Conservation (phyloP, 371 early-diverging fungal species). For the Mucor mucedo region DNA sequence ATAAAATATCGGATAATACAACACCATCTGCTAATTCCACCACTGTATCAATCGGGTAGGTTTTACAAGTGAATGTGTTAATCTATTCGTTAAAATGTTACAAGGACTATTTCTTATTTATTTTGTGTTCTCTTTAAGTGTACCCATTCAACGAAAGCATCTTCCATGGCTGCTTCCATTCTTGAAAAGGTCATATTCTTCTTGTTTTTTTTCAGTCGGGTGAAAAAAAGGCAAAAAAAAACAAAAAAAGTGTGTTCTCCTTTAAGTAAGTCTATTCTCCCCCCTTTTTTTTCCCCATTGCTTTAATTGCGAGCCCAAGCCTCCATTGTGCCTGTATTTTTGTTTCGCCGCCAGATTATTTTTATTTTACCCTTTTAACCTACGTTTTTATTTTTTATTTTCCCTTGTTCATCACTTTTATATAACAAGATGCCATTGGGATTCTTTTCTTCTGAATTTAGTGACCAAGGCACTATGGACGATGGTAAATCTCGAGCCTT, state of each 20-base stretch:
- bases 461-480: conserved; percentile 55
- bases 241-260: background rate
- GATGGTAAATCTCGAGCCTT: conserved; percentile 38
- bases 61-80: conserved; percentile 73
- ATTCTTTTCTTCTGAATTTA: conserved; percentile 47
- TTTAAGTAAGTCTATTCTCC: conserved; percentile 1
- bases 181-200: conserved; percentile 48
- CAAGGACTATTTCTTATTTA: background rate
- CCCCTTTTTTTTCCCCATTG: background rate
- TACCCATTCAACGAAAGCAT: conserved; percentile 65
- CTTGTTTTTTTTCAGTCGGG: background rate
- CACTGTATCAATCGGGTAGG: conserved; percentile 63
- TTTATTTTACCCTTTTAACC: background rate
- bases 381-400: conserved; percentile 9
- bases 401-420: conserved; percentile 3
- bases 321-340: background rate
- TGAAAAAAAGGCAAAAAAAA: conserved; percentile 5
- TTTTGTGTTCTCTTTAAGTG: conserved; percentile 5
- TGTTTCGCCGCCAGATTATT: background rate
- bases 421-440: conserved; percentile 44
- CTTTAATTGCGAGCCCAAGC: background rate
- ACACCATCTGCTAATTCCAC: conserved; percentile 84
- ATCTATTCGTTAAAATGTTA: conserved; percentile 50
- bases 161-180: conserved; percentile 57
- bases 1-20: conserved; percentile 78